Conservation (phyloP, 78 protist genomes). For the Blattamonas nauphoetae region DNA sequence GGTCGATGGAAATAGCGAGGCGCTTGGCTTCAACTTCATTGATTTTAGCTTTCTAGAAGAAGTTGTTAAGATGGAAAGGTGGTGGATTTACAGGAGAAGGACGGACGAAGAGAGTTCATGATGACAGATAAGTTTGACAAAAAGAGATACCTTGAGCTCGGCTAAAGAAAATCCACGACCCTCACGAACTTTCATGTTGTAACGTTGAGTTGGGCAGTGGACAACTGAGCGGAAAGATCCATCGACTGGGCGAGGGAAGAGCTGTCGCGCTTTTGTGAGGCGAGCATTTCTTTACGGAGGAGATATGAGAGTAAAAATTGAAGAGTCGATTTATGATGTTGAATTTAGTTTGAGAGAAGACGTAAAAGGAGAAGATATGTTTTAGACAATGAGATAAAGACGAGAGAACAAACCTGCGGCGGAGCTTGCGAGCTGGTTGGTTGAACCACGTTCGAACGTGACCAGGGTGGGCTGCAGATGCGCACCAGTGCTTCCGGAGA, state of each 20-base stretch:
- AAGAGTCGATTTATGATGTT: background rate
- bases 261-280: conserved; percentile 55
- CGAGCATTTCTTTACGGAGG: conserved; percentile 36
- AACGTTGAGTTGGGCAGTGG: conserved; percentile 72
- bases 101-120: too few relatives aligned
- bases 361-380: background rate
- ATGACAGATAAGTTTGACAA: too few relatives aligned
- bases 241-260: conserved; percentile 91
- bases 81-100: too few relatives aligned
- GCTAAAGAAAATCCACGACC: conserved; percentile 98
- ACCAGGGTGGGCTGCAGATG: background rate
- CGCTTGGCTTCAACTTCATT: conserved; percentile 55
- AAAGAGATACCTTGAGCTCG: conserved; percentile 75
- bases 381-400: background rate
- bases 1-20: conserved; percentile 92
- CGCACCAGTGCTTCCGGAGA: conserved; percentile 84
- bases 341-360: background rate
- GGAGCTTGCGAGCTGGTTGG: conserved; percentile 78
- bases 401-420: conserved; percentile 33
- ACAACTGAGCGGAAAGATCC: conserved; percentile 88
- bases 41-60: conserved; percentile 62
- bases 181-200: conserved; percentile 77
- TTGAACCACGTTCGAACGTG: conserved; percentile 72
- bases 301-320: background rate
- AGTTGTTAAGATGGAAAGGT: too few relatives aligned